Percentiles rank a stretch among this genome's conserved stretches.
phyloP scores from a whole-genome alignment of 495 filamentous ascomycete genomes.

The Cairneyella variabilis region DNA sequence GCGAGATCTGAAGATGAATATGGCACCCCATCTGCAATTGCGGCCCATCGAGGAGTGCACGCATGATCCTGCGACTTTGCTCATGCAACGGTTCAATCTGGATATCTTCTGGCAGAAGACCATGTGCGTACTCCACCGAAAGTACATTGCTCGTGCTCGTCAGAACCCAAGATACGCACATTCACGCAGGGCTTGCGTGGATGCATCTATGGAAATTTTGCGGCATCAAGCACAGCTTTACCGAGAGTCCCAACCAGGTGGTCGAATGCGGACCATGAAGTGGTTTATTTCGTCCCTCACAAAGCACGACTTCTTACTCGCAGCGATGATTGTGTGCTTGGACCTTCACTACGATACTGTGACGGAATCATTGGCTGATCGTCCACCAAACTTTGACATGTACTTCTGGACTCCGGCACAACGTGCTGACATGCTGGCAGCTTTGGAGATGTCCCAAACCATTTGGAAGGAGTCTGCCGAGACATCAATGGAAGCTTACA shows the following conservation, averaged over 20 bases:
- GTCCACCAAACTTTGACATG: constrained; percentile 41
- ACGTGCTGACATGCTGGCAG: constrained; percentile 68
- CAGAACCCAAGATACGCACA: constrained; percentile 72
- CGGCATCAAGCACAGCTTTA: constrained; percentile 72
- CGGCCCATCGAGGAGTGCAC: constrained; percentile 67
- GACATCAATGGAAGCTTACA: constrained; percentile 82
- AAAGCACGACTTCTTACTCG: constrained; percentile 78
- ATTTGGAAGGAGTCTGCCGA: constrained; percentile 78
- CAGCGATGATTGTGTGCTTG: constrained; percentile 82
- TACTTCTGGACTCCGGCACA: constrained; percentile 70
- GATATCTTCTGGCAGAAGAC: constrained; percentile 82
- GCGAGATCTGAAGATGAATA: constrained; percentile 58
- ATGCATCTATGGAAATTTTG: constrained; percentile 72
- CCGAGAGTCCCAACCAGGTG: constrained; percentile 68
- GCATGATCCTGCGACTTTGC: constrained; percentile 68
- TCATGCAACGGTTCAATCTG: constrained; percentile 77
- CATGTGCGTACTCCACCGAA: constrained; percentile 78
- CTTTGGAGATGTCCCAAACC: constrained; percentile 63
- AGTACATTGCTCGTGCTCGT: constrained; percentile 68
- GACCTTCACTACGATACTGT: constrained; percentile 57
- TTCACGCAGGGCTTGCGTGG: constrained; percentile 77
- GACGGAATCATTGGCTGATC: constrained; percentile 15
- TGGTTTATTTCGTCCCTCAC: constrained; percentile 74
- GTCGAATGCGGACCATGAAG: constrained; percentile 65
- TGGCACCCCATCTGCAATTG: constrained; percentile 68